Evolutionary conservation across 805 yeast genomes (phyloP).

Genomic region (Ogataea sp.): DNA sequence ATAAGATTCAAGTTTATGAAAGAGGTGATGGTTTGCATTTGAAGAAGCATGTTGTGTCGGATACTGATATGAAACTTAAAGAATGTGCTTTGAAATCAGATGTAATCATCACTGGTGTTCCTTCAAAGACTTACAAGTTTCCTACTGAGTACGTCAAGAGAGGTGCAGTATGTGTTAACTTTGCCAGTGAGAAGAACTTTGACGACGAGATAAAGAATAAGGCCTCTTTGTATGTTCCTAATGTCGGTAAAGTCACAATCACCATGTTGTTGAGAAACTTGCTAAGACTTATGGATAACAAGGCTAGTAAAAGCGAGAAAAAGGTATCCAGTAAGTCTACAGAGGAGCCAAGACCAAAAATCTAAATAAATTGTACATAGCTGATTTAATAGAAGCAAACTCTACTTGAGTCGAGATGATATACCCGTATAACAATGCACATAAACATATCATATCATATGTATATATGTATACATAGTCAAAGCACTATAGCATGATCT

Average conservation of each 20-base stretch:
- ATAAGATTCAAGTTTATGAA: conserved; percentile 83
- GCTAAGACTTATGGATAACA: conserved; percentile 72
- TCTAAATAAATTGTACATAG: no score
- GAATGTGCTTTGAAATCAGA: conserved; percentile 70
- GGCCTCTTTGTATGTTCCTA: conserved; percentile 91
- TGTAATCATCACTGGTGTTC: conserved; percentile 95
- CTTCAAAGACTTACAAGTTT: conserved; percentile 74
- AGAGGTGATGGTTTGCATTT: conserved; percentile 86
- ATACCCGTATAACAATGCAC: no score
- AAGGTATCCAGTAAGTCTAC: background rate
- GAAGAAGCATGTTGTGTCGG: conserved; percentile 75
- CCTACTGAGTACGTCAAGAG: conserved; percentile 72
- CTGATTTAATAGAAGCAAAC: no score
- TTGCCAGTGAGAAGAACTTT: conserved; percentile 85
- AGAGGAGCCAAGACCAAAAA: no score
- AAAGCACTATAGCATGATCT: no score
- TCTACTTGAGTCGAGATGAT: no score
- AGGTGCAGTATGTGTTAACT: conserved; percentile 89
- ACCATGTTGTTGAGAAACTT: conserved; percentile 89
- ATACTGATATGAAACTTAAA: conserved; percentile 43
- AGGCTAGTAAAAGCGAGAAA: background rate
- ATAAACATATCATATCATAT: no score
- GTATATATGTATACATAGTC: no score
- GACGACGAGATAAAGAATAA: conserved; percentile 70
- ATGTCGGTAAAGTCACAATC: conserved; percentile 94